phyloP scores from a whole-genome alignment of 2,329 filamentous ascomycete genomes.

The Elsinoe arachidis region DNA sequence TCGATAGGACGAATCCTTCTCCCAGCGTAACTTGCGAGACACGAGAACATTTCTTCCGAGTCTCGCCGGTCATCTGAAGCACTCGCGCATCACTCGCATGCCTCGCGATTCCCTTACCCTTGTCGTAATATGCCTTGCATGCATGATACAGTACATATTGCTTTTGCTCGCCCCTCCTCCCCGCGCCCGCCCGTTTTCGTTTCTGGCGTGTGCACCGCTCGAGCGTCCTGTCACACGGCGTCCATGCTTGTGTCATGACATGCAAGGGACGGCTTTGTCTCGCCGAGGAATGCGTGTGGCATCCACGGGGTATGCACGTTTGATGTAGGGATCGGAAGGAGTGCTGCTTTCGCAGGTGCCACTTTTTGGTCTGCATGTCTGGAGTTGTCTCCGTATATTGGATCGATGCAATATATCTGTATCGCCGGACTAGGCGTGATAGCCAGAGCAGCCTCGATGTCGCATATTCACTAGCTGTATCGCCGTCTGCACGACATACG shows the following conservation, averaged over 20 bases:
- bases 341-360: background rate
- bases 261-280: conserved; percentile 1
- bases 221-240: conserved; percentile 6
- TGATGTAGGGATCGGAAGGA: background rate
- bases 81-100: background rate
- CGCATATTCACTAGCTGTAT: background rate
- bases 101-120: background rate
- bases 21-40: background rate
- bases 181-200: conserved; percentile 36
- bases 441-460: background rate
- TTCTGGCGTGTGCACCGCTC: conserved; percentile 44
- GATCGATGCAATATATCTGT: background rate
- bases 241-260: conserved; percentile 6
- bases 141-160: background rate
- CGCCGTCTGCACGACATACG: conserved; percentile 1
- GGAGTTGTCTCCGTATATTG: background rate
- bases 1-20: conserved; percentile 7
- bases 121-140: background rate
- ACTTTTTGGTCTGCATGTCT: background rate
- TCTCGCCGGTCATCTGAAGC: background rate
- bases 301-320: background rate
- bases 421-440: background rate
- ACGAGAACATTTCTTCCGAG: background rate
- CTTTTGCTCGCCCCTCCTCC: conserved; percentile 17
- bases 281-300: conserved; percentile 1